phyloP scores from a whole-genome alignment of 2,329 filamentous ascomycete genomes.

The Fusarium acutatum region DNA sequence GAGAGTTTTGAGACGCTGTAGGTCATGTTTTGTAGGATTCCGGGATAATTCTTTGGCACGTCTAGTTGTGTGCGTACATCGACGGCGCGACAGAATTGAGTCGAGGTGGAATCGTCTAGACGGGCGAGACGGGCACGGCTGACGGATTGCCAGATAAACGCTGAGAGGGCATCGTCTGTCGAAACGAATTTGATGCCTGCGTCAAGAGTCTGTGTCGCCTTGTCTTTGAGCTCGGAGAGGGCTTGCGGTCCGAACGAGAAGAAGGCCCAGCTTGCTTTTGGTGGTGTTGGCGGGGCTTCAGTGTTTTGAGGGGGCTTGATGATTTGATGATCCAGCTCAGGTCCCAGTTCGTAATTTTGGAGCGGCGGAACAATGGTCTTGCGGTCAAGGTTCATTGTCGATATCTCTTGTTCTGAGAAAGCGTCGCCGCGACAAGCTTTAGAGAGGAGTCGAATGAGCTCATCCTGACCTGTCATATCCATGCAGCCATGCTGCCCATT shows the following conservation, averaged over 20 bases:
- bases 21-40: constrained; percentile 57
- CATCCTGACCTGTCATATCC: constrained; percentile 60
- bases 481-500: constrained; percentile 58
- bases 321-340: constrained; percentile 49
- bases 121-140: constrained; percentile 51
- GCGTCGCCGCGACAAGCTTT: constrained; percentile 57
- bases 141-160: constrained; percentile 60
- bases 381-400: constrained; percentile 52
- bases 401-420: constrained; percentile 56
- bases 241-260: constrained; percentile 53
- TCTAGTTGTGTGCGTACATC: constrained; percentile 55
- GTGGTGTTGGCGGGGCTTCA: constrained; percentile 14
- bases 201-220: constrained; percentile 41
- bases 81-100: constrained; percentile 57
- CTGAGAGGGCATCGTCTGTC: constrained; percentile 62
- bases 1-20: constrained; percentile 47
- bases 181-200: constrained; percentile 55
- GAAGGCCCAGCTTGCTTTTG: constrained; percentile 53
- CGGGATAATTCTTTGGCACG: constrained; percentile 56
- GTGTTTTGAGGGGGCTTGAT: constrained; percentile 34
- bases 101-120: constrained; percentile 31
- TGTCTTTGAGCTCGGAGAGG: constrained; percentile 52
- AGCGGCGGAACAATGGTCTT: constrained; percentile 51
- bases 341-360: constrained; percentile 46
- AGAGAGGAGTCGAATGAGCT: constrained; percentile 56